phyloP scores from a whole-genome alignment of 2,329 filamentous ascomycete genomes.

The Metarhizium rileyi region DNA sequence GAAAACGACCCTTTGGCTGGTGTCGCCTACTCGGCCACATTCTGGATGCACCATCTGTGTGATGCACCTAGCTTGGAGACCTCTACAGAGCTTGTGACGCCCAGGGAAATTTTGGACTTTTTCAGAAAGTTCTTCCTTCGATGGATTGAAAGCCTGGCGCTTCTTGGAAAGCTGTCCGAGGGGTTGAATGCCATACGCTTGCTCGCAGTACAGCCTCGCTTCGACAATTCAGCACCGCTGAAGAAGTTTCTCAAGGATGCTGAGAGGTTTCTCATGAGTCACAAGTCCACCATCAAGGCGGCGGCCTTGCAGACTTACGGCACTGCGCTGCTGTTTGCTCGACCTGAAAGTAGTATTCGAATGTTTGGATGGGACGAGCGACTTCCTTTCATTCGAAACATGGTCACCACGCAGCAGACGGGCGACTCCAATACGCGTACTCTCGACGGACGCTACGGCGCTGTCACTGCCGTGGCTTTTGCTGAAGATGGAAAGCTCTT shows the following conservation, averaged over 20 bases:
- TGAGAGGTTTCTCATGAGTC: slow-evolving; percentile 16
- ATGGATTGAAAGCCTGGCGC: slow-evolving; percentile 11
- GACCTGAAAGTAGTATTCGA: slow-evolving; percentile 13
- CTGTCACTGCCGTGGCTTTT: slow-evolving; percentile 8
- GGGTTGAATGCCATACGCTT: slow-evolving; percentile 5
- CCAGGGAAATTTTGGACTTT: slow-evolving; percentile 13
- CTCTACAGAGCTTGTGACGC: slow-evolving; percentile 8
- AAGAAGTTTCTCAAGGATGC: slow-evolving; percentile 18
- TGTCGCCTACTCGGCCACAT: slow-evolving; percentile 19
- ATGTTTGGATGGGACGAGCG: slow-evolving; percentile 10
- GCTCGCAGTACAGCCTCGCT: slow-evolving; percentile 1
- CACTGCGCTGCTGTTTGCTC: slow-evolving; percentile 23
- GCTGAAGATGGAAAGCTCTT: slow-evolving; percentile 8
- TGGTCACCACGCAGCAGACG: slow-evolving; percentile 7
- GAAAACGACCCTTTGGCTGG: slow-evolving; percentile 11
- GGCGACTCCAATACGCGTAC: slow-evolving; percentile 7
- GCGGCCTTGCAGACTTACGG: slow-evolving; percentile 24
- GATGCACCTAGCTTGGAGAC: background rate
- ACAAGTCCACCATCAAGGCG: slow-evolving; percentile 16
- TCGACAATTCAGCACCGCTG: slow-evolving; percentile 7
- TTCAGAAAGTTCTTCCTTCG: slow-evolving; percentile 10
- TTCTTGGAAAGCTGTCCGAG: slow-evolving; percentile 8
- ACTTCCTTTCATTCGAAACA: slow-evolving; percentile 10
- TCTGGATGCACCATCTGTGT: slow-evolving; percentile 24
- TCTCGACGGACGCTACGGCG: slow-evolving; percentile 7